Evolutionary conservation across 2,329 filamentous ascomycete species (phyloP).

Genomic region (Kalmusia sp.): DNA sequence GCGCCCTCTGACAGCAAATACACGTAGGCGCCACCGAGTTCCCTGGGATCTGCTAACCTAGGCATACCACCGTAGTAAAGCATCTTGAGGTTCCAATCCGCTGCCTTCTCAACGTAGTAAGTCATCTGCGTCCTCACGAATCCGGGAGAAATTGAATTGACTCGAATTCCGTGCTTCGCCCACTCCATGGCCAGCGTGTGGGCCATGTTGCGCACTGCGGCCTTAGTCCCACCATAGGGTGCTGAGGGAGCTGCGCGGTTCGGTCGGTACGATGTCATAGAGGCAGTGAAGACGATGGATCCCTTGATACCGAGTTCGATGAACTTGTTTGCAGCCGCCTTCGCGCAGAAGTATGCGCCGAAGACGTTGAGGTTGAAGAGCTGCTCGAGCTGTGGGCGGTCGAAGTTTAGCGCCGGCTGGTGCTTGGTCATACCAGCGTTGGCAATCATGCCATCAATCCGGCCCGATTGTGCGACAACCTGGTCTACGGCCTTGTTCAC

Average conservation of each 20-base stretch:
- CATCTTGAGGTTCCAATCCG: slow-evolving; percentile 61
- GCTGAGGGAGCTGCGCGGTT: slow-evolving; percentile 61
- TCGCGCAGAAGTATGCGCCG: slow-evolving; percentile 56
- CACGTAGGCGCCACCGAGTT: slow-evolving; percentile 59
- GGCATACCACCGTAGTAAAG: slow-evolving; percentile 64
- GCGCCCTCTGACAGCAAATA: slow-evolving; percentile 56
- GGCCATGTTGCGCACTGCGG: slow-evolving; percentile 52
- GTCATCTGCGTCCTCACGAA: slow-evolving; percentile 80
- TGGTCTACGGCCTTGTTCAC: slow-evolving; percentile 55
- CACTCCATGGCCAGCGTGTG: slow-evolving; percentile 78
- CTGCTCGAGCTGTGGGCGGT: slow-evolving; percentile 55
- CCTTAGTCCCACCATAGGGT: slow-evolving; percentile 54
- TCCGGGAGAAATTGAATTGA: slow-evolving; percentile 84
- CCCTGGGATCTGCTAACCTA: slow-evolving; percentile 58
- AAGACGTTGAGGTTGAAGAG: slow-evolving; percentile 59
- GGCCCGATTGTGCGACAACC: slow-evolving; percentile 55
- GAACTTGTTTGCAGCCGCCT: slow-evolving; percentile 54
- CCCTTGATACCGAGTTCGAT: slow-evolving; percentile 56
- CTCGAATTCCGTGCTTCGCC: slow-evolving; percentile 80
- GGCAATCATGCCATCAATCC: slow-evolving; percentile 59
- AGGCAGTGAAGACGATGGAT: slow-evolving; percentile 57
- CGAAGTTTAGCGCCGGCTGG: slow-evolving; percentile 60
- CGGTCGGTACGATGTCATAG: slow-evolving; percentile 59
- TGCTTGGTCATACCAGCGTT: slow-evolving; percentile 62
- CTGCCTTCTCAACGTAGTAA: slow-evolving; percentile 57